These are phyloP conservation scores for Agrocybe pediades DNA, from an alignment of 768 basidiomycete genomes.

Conservation along the genomic window DNA sequence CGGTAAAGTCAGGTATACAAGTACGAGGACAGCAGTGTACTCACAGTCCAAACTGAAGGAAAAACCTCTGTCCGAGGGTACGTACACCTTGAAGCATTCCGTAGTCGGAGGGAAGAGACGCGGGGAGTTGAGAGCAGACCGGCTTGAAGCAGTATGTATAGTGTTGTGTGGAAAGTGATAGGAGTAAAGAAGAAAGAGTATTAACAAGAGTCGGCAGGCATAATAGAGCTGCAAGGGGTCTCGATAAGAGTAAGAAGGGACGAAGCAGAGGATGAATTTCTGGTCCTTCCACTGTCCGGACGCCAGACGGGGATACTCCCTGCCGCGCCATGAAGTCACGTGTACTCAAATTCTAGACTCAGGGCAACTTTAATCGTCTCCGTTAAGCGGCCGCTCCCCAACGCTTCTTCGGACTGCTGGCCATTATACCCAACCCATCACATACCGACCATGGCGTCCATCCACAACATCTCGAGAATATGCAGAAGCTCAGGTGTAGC, in stretches of 20 bases:
- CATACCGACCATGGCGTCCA: constrained; percentile 3
- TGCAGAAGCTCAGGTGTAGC: neutral
- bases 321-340: neutral
- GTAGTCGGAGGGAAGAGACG: neutral
- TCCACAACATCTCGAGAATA: neutral
- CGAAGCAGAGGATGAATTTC: neutral
- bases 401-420: constrained; percentile 1
- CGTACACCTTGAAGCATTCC: constrained; percentile 39
- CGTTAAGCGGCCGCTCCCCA: neutral
- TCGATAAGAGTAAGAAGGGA: neutral
- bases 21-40: constrained; percentile 28
- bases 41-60: constrained; percentile 80
- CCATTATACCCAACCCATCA: neutral
- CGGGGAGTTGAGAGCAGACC: neutral
- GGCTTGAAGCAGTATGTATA: neutral
- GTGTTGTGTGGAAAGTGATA: neutral
- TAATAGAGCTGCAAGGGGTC: neutral
- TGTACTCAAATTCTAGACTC: neutral
- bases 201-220: neutral
- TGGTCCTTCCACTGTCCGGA: neutral
- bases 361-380: neutral
- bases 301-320: neutral
- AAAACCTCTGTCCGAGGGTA: constrained; percentile 48
- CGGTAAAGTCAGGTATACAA: constrained; percentile 12
- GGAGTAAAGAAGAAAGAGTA: neutral